phyloP scores from a whole-genome alignment of 768 basidiomycete species.

The Boletus rubropictus region DNA sequence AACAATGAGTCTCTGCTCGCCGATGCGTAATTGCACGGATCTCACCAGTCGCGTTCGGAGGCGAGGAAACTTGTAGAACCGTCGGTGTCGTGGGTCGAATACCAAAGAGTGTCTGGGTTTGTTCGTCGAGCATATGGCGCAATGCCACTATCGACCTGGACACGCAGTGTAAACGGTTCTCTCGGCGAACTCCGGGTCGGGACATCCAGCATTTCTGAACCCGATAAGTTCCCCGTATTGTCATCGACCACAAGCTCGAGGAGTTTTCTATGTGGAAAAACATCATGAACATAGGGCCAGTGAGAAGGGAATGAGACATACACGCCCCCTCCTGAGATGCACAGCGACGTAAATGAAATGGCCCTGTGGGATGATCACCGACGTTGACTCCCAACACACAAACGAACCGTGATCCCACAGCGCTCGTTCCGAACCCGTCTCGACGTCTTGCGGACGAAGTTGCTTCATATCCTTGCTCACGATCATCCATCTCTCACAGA shows the following conservation, averaged over 20 bases:
- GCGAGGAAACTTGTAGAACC: constrained; percentile 19
- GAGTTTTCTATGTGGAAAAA: constrained; percentile 7
- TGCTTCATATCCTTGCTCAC: constrained; percentile 11
- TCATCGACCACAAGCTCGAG: constrained; percentile 17
- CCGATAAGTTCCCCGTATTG: constrained; percentile 10
- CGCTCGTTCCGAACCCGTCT: constrained; percentile 10
- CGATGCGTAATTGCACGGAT: background rate
- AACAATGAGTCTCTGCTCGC: no score
- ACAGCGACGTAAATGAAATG: constrained; percentile 16
- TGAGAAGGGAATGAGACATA: constrained; percentile 1
- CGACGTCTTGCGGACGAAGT: constrained; percentile 10
- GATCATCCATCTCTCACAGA: constrained; percentile 19
- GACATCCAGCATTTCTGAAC: constrained; percentile 11
- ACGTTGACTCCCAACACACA: constrained; percentile 6
- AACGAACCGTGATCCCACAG: constrained; percentile 14
- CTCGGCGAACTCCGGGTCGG: constrained; percentile 9
- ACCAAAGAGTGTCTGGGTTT: constrained; percentile 4
- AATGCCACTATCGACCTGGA: constrained; percentile 8
- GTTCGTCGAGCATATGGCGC: constrained; percentile 10
- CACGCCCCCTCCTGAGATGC: constrained; percentile 9
- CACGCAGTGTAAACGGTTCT: constrained; percentile 11
- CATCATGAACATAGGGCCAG: background rate
- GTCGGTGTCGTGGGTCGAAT: constrained; percentile 12
- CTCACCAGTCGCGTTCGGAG: constrained; percentile 15
- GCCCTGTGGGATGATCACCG: constrained; percentile 4